phyloP scores from a whole-genome alignment of 2,329 filamentous ascomycete genomes.

The Iodosphaeria phyllophila region DNA sequence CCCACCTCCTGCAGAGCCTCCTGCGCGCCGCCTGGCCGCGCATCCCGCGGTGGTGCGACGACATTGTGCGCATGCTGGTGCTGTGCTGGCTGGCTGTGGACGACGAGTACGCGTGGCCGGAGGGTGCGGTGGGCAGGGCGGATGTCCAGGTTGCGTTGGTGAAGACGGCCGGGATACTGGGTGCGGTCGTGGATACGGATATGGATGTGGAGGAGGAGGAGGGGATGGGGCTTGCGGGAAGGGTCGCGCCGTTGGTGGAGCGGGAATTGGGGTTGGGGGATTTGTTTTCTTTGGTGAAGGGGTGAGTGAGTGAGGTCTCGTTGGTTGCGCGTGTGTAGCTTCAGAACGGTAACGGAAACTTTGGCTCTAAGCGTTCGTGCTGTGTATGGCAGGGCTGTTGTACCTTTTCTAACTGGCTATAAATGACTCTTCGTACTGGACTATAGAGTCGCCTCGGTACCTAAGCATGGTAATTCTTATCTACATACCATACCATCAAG shows the following conservation, averaged over 20 bases:
- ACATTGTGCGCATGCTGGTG: conserved; percentile 42
- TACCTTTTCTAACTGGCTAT: too few relatives aligned
- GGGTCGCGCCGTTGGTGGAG: conserved; percentile 15
- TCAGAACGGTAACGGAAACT: too few relatives aligned
- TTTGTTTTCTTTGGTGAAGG: too few relatives aligned
- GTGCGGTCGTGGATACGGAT: conserved; percentile 16
- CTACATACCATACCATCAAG: too few relatives aligned
- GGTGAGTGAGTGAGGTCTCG: too few relatives aligned
- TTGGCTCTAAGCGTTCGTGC: too few relatives aligned
- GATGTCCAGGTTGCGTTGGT: conserved; percentile 16
- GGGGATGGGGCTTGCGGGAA: conserved; percentile 10
- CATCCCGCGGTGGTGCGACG: conserved; percentile 39
- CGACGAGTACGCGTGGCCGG: conserved; percentile 12
- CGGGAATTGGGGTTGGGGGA: conserved; percentile 15
- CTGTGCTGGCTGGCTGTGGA: conserved; percentile 42
- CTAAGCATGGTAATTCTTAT: too few relatives aligned
- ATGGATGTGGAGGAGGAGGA: too few relatives aligned
- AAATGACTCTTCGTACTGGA: too few relatives aligned
- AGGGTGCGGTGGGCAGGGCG: conserved; percentile 3
- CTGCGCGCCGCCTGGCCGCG: conserved; percentile 53
- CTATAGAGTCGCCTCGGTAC: too few relatives aligned
- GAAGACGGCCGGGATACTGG: conserved; percentile 15
- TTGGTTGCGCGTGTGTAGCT: too few relatives aligned
- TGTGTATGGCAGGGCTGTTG: too few relatives aligned
- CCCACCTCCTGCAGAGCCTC: conserved; percentile 33